Evolutionary conservation across 1,139 yeast genomes (phyloP), one percentile per base, ranked within the genome.

Genomic region (Hemisphaericaspora xylanilytica): DNA sequence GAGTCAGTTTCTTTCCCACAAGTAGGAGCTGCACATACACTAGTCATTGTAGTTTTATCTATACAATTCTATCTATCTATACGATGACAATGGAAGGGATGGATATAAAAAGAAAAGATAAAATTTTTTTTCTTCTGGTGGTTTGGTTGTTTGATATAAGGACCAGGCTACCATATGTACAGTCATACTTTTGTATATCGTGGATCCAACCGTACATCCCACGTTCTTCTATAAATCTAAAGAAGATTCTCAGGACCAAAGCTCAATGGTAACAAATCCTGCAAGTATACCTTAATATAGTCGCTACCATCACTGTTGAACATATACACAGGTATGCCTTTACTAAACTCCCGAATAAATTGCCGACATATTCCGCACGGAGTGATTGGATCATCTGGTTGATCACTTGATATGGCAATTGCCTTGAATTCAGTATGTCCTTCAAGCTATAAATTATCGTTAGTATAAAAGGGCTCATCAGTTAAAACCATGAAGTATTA

Each of bases 321-420:
- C 89, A 87, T 81, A 50, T 73, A 73, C 2, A 86, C 59, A 0
- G 82, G 81, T 16, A 78, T 56, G 3, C 70, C 61, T 3, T 57
- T 56, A 1, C 71, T 75, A 59, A 88, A 89, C 58, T 89, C 97
- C 24, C 95, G 68, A 28, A 89, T 79, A 44, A 85, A 77, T 58
- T 92, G 98, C 41, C 98, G 72, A 54, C 98, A 92, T 32, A 92
- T 83, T 3, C 98, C 98, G 59, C 98, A 92, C 0, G 98, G 98
- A 8, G 90, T 73, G 13, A 86, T 81, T 18, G 81, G 72, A 10
- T 71, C 73, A 0, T 63, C 65, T 12, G 11, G 6, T 17, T 76
- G 59, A 52, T 85, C 92, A 24, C 88, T 75, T 4, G 86, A 68
- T 18, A 88, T 81, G 2, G 89, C 96, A 42, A 89, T 73, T 3